Conservation (phyloP, 495 filamentous ascomycete species). For the Diplogelasinospora grovesii region DNA sequence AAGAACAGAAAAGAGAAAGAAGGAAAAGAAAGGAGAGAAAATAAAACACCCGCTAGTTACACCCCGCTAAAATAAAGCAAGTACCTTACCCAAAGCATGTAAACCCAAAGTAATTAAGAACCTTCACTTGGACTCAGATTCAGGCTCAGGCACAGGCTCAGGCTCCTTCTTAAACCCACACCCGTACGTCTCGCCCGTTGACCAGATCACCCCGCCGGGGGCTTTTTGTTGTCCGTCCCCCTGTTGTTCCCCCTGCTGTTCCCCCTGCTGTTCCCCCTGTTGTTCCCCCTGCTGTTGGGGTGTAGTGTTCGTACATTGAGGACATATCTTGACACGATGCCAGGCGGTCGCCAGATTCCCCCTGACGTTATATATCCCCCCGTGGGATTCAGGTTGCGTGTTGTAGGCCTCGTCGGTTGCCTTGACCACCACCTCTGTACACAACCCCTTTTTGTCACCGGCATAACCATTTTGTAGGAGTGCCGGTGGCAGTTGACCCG, state of each 20-base stretch:
- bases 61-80: no score
- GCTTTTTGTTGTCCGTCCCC: constrained; percentile 1
- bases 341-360: constrained; percentile 51
- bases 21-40: no score
- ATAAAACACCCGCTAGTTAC: no score
- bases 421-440: constrained; percentile 47
- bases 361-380: constrained; percentile 46
- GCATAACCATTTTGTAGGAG: constrained; percentile 3
- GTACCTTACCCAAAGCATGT: no score
- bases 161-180: constrained; percentile 25
- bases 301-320: constrained; percentile 11
- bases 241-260: constrained; percentile 5
- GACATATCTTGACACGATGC: constrained; percentile 41
- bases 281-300: no score
- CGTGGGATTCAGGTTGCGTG: constrained; percentile 46
- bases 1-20: no score
- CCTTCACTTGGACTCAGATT: no score
- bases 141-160: no score
- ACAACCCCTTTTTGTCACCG: constrained; percentile 10
- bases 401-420: constrained; percentile 53
- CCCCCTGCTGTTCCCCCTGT: neutral
- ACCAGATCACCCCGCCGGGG: constrained; percentile 12
- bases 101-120: no score
- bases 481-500: constrained; percentile 16
- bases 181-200: constrained; percentile 21